Evolutionary conservation across 2,329 filamentous ascomycete species (phyloP).

Genomic region (Chalaropsis ovoidea): DNA sequence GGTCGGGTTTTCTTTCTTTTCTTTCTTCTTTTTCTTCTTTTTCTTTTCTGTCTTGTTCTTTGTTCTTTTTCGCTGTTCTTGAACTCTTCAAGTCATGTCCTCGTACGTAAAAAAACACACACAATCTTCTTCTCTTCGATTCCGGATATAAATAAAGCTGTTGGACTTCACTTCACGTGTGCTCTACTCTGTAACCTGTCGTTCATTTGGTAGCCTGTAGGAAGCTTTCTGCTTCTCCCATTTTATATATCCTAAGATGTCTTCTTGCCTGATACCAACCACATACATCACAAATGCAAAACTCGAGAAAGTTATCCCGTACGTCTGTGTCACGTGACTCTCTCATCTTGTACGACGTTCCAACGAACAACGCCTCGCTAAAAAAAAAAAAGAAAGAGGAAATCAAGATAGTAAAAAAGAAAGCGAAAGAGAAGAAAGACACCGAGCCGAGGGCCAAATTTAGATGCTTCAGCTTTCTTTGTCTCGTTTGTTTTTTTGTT

Average conservation of each 20-base stretch:
- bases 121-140: not conserved
- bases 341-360: not conserved
- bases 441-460: not conserved
- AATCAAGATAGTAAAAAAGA: no score
- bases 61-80: no score
- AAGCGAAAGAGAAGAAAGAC: no score
- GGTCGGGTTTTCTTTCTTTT: not conserved
- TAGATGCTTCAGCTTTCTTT: no score
- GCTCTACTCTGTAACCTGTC: no score
- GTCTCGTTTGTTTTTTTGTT: not conserved
- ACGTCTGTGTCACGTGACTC: not conserved
- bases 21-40: constrained; percentile 25
- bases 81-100: constrained; percentile 11
- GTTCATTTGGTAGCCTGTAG: no score
- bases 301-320: no score
- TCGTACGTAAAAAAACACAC: constrained; percentile 1
- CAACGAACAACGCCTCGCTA: not conserved
- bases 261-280: no score
- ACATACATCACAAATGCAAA: no score
- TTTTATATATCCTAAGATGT: no score
- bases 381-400: not conserved
- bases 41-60: constrained; percentile 19
- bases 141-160: not conserved
- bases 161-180: not conserved
- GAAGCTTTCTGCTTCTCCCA: no score